A percentile compares a stretch with the other conserved stretches of the same genome.
These are phyloP conservation scores for Postia placenta DNA, from an alignment of 768 basidiomycete genomes.

Conservation along the genomic window DNA sequence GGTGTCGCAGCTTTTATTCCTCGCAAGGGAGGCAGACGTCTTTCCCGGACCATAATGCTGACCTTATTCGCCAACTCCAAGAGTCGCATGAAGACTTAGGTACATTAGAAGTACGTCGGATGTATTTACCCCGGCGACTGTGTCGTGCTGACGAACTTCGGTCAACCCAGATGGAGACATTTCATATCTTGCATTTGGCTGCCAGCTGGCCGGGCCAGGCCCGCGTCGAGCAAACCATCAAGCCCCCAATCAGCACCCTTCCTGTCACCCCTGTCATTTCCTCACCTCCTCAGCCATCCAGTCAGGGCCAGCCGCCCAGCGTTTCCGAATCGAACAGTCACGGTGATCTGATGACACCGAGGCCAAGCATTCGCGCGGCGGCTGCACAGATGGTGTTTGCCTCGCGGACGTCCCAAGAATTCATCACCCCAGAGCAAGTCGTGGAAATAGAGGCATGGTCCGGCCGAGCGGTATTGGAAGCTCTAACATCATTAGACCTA, in stretches of 20 bases:
- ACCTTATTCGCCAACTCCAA: conserved; percentile 55
- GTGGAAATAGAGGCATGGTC: conserved; percentile 55
- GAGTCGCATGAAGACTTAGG: conserved; percentile 47
- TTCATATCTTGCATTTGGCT: conserved; percentile 76
- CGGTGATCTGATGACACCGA: conserved; percentile 9
- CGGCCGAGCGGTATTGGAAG: conserved; percentile 53
- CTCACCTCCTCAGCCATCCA: conserved; percentile 15
- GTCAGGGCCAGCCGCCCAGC: conserved; percentile 12
- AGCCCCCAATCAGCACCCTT: conserved; percentile 39
- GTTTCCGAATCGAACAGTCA: conserved; percentile 11
- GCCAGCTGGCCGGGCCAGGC: conserved; percentile 49
- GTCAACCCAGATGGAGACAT: conserved; percentile 70
- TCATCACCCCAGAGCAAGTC: conserved; percentile 69
- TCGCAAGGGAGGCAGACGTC: conserved; percentile 81
- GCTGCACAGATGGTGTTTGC: conserved; percentile 81
- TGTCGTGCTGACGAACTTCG: background rate
- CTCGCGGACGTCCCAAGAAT: conserved; percentile 61
- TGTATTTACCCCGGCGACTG: background rate
- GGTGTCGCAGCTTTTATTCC: conserved; percentile 63
- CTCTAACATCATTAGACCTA: conserved; percentile 43
- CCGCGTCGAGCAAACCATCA: conserved; percentile 13
- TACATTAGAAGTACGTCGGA: conserved; percentile 57
- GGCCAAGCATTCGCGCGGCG: conserved; percentile 58
- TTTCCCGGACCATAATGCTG: conserved; percentile 77
- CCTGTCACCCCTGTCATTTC: conserved; percentile 36